These are phyloP conservation scores for Neoboletus magnificus DNA, from an alignment of 768 basidiomycete species.

Conservation along the genomic window DNA sequence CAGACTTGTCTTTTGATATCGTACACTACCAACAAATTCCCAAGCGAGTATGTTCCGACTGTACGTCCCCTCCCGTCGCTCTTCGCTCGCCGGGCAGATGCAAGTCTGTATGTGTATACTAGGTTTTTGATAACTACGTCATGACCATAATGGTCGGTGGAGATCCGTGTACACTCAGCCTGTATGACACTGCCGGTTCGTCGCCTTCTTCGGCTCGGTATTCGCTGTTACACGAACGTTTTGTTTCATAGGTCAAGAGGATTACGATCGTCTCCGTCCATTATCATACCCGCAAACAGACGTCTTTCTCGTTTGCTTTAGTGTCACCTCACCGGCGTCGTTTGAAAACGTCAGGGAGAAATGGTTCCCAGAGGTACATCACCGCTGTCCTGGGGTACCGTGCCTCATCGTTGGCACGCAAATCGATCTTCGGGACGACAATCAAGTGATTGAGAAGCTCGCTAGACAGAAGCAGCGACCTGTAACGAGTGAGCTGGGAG, in stretches of 20 bases:
- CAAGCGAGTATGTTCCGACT: constrained; percentile 98
- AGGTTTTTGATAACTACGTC: constrained; percentile 97
- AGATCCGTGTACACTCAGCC: constrained; percentile 95
- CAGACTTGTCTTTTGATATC: constrained; percentile 97
- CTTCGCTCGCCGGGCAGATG: constrained; percentile 14
- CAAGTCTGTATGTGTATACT: constrained; percentile 21
- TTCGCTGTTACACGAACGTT: constrained; percentile 6
- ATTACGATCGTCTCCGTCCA: constrained; percentile 98
- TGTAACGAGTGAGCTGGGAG: constrained; percentile 82
- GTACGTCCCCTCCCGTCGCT: constrained; percentile 47
- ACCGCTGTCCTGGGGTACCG: constrained; percentile 98
- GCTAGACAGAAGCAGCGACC: constrained; percentile 95
- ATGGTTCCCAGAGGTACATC: constrained; percentile 99
- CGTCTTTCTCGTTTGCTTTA: constrained; percentile 99
- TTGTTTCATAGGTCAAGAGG: constrained; percentile 80
- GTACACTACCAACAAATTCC: constrained; percentile 97
- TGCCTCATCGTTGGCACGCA: constrained; percentile 99
- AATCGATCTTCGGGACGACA: constrained; percentile 93
- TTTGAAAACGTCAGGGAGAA: constrained; percentile 99
- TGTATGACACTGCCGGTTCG: constrained; percentile 98
- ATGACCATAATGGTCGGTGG: constrained; percentile 99
- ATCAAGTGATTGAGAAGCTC: constrained; percentile 91
- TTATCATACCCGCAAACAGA: constrained; percentile 99
- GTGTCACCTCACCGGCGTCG: constrained; percentile 95
- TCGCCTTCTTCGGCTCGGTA: constrained; percentile 13